Evolutionary conservation across 2,329 filamentous ascomycete genomes (phyloP), one percentile per base, ranked within the genome.

Genomic region (Whalleya microplaca): DNA sequence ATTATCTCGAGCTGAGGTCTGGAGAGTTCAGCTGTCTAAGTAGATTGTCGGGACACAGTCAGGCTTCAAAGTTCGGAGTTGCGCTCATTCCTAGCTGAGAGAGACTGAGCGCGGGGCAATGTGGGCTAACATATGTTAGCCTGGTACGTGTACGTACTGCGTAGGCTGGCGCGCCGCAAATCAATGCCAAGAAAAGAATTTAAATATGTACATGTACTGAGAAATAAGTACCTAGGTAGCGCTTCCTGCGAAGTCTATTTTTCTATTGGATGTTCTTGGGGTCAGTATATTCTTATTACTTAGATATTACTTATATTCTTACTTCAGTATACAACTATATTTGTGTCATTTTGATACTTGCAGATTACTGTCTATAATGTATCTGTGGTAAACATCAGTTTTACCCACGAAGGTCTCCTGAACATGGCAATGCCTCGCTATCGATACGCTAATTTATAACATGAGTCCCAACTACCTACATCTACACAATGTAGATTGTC

Each of bases 61-160:
- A 14, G 18, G 18, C 18, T 21, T 43, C 41, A 43, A 21, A 23
- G 43, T 45, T n/a, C 48, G 21, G 43, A 42, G 7, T 21, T 48
- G 48, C n/a, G 14, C 43, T 40, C 32, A 12, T 16, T n/a, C n/a
- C n/a, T n/a, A n/a, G n/a, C n/a, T n/a, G n/a, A 41, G 40, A 23
- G n/a, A 41, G 20, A 18, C 21, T 27, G 20, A 43, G 41, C 45
- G 51, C 51, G 51, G 51, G 51, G 51, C 51, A 54, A 41, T n/a
- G 21, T 46, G 21, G 44, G 45, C 21, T 46, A 20, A 14, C 16
- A n/a, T n/a, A n/a, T n/a, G 40, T 18, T 45, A 41, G 42, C 21
- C 21, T 21, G 27, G 8, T 27, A 27, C 32, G 29, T 52, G 27
- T n/a, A n/a, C n/a, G 27, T 29, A 29, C 27, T 12, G 5, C 27